Evolutionary conservation across 176 grass and related monocot species (phyloP).

Genomic region (Triticum aestivum): DNA sequence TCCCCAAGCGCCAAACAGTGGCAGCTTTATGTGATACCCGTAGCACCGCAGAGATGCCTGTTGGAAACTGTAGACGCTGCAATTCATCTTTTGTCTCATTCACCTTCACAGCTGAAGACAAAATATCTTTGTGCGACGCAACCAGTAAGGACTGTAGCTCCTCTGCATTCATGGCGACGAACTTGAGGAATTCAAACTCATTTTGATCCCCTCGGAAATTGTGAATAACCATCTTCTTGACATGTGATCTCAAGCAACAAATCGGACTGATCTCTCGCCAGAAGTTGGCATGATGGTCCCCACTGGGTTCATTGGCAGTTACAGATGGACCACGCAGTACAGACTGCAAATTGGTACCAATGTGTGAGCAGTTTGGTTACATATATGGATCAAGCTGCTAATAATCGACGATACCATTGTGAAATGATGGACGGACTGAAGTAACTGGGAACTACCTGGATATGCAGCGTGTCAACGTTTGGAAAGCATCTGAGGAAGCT

Average conservation of each 20-base stretch:
- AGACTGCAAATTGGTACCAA: conserved; percentile 20
- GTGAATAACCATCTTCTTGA: conserved; percentile 1
- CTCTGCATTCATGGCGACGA: neutral
- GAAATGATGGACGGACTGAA: neutral
- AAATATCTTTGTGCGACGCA: neutral
- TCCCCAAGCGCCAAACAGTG: neutral
- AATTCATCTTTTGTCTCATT: neutral
- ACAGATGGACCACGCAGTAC: neutral
- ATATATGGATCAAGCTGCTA: neutral
- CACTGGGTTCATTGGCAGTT: neutral
- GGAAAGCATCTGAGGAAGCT: conserved; percentile 38
- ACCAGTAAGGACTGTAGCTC: neutral
- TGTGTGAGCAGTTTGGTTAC: neutral
- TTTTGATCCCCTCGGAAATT: neutral
- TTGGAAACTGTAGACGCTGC: neutral
- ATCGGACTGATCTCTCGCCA: neutral
- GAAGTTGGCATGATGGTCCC: neutral
- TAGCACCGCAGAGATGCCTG: neutral
- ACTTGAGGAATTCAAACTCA: neutral
- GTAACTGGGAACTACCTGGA: neutral
- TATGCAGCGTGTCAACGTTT: conserved; percentile 16
- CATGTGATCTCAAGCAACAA: neutral
- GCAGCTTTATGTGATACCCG: neutral
- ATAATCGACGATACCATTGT: neutral
- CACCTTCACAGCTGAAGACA: neutral